Conservation (phyloP, 1,139 yeast species). For the Tardiomyces depauwii region DNA sequence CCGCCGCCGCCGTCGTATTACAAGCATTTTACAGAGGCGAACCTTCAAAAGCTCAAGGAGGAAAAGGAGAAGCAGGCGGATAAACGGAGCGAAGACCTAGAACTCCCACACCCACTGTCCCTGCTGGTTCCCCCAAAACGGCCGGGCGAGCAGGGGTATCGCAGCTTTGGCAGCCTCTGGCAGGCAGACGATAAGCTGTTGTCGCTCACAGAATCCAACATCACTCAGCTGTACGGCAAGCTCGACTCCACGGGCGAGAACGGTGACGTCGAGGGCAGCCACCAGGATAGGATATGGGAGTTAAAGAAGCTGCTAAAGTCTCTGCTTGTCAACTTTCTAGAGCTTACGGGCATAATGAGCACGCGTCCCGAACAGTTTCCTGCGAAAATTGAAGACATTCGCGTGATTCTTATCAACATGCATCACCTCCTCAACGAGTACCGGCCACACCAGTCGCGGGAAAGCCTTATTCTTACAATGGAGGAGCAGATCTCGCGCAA, state of each 20-base stretch:
- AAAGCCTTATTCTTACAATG: constrained; percentile 60
- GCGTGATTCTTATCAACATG: constrained; percentile 66
- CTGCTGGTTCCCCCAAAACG: constrained; percentile 55
- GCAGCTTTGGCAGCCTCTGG: constrained; percentile 81
- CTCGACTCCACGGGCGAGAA: constrained; percentile 8
- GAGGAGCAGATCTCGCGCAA: constrained; percentile 32
- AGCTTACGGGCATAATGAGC: constrained; percentile 61
- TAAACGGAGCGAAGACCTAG: constrained; percentile 2
- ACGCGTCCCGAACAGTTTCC: constrained; percentile 58
- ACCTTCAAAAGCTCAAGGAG: constrained; percentile 32
- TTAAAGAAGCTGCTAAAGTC: constrained; percentile 62
- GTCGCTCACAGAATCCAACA: constrained; percentile 53
- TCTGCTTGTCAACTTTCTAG: constrained; percentile 58
- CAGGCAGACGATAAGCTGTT: constrained; percentile 61
- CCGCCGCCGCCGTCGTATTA: constrained; percentile 83
- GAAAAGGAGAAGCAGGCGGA: constrained; percentile 4
- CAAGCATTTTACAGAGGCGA: constrained; percentile 55
- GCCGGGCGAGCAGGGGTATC: constrained; percentile 43
- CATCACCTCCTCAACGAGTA: constrained; percentile 78
- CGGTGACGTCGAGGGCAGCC: constrained; percentile 2
- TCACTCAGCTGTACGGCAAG: constrained; percentile 46
- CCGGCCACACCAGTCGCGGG: constrained; percentile 83
- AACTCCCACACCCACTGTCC: constrained; percentile 25
- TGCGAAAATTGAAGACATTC: constrained; percentile 55
- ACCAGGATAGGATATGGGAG: constrained; percentile 42